Evolutionary conservation across 352 stramenopile genomes (phyloP), one percentile per base, ranked within the genome.

Genomic region (Phytophthora pseudosyringae): DNA sequence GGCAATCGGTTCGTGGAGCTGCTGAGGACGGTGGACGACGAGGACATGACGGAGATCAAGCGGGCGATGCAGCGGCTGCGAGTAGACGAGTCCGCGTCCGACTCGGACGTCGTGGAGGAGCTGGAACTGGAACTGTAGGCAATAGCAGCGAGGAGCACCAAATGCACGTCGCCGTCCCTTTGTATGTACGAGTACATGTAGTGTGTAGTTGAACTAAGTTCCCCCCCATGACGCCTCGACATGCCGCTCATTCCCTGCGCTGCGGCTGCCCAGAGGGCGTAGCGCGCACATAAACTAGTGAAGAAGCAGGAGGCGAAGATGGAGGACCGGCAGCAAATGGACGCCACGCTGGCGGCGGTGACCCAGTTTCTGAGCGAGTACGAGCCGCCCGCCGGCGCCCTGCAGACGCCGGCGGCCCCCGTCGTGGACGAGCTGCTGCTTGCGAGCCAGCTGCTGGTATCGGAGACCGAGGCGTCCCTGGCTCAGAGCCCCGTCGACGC

Each of bases 321-420:
- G 56, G 63, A 70, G 52, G 56, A 67, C 18, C 56, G 45, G 56
- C 55, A 63, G 47, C 53, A 59, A 50, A 69, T 59, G 62, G 62
- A 69, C 54, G 62, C 55, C 15, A 71, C 56, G 32, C 28, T 65
- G 26, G 62, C 54, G 12, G 55, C 55, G 10, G 47, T 66, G 33
- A 61, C 38, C 16, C 55, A 65, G 47, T 70, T 70, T 28, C 55
- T 70, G 35, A 70, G 62, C 26, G 54, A 70, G 28, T 65, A 64
- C 40, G 62, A 70, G 39, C 12, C 51, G 21, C 52, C 54, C 1
- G 32, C 12, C 31, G 12, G 51, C 15, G 40, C 31, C 9, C 15
- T 11, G 11, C 56, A 39, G 10, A 9, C 54, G 16, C 13, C 35
- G 10, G n/a, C 45, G 15, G 15, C 28, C 11, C 40, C 59, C 4